Base-by-base conservation (phyloP, 139 green algal species). In the Coccomyxa sp. region DNA sequence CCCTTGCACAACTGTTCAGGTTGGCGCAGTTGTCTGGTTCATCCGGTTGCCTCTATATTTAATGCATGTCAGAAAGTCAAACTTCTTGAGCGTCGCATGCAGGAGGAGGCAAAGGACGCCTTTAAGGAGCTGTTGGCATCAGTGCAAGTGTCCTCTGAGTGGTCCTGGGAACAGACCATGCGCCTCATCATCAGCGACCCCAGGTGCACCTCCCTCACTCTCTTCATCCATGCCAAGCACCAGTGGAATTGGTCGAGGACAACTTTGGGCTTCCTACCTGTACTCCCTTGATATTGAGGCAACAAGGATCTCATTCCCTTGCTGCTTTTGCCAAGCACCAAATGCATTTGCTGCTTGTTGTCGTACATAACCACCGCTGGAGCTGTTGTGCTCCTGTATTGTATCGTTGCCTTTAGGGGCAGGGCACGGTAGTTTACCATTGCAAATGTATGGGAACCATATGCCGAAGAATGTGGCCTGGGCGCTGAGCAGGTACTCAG, bases 121-220 rank as follows among this genome's bases (percentile, higher is more conserved):
- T 98, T 98, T 89, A 98, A 97, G 90, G 89, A 95, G 91, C 90
- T 98, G 82, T 91, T 98, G 75, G 84, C 80, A 27, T 88, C 91
- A 7, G 83, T 92, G n/a, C 80, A 89, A 27, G 84, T 91, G 18
- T 45, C 23, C 30, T 86, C 85, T 31, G 90, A 94, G 23, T 94
- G 88, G 87, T 92, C 81, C 58, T 97, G 94, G 96, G 96, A 99
- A 79, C 89, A 96, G 81, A 86, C 88, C 1, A 93, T 95, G 90
- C 83, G 89, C 27, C 75, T 93, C 27, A 94, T 95, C 77, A 89
- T 94, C 57, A 88, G 89, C 32, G 94, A 97, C 82, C 59, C 82
- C 31, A 83, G 89, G 84, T 90, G 67, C n/a, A 13, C 14, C 11
- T 45, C 74, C 13, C 79, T 74, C 66, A 14, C 3, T 51, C 38